Conservation (phyloP, 23 red algal genomes). For the Gracilaria caudata region DNA sequence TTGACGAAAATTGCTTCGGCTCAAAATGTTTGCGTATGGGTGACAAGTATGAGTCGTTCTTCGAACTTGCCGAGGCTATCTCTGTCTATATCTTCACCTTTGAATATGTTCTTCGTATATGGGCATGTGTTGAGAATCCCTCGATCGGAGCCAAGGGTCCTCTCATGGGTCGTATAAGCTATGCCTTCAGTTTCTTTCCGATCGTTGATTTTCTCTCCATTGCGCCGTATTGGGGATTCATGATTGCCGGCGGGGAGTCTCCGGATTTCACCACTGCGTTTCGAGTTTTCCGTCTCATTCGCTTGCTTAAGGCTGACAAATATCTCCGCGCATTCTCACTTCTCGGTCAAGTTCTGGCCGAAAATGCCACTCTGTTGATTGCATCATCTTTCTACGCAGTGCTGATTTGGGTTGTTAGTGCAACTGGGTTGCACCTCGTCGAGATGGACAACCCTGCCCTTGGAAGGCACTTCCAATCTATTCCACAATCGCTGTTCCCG, state of each 20-base stretch:
- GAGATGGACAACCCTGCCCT: constrained; percentile 75
- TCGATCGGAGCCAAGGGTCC: constrained; percentile 52
- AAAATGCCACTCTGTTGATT: constrained; percentile 79
- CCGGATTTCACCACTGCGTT: constrained; percentile 82
- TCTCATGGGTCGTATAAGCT: constrained; percentile 62
- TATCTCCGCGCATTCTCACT: constrained; percentile 80
- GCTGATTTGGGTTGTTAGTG: constrained; percentile 61
- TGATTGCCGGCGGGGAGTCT: constrained; percentile 45
- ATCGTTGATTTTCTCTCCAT: constrained; percentile 81
- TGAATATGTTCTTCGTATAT: constrained; percentile 79
- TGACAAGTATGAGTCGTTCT: constrained; percentile 72
- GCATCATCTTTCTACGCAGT: constrained; percentile 75
- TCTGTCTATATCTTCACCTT: constrained; percentile 83
- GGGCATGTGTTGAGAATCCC: constrained; percentile 72
- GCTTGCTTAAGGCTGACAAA: constrained; percentile 86
- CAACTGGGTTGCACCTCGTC: constrained; percentile 64
- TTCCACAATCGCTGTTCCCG: constrained; percentile 77
- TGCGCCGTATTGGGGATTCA: constrained; percentile 62
- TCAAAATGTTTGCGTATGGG: constrained; percentile 50
- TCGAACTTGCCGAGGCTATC: constrained; percentile 67
- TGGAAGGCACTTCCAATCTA: constrained; percentile 73
- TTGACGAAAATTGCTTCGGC: constrained; percentile 53
- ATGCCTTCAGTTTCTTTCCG: constrained; percentile 66
- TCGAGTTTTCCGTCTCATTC: constrained; percentile 81
- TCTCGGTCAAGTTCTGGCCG: constrained; percentile 67